Percentiles rank a stretch among this genome's conserved stretches.
phyloP scores from a whole-genome alignment of 371 early-diverging fungal genomes.

The Mucor irregularis region DNA sequence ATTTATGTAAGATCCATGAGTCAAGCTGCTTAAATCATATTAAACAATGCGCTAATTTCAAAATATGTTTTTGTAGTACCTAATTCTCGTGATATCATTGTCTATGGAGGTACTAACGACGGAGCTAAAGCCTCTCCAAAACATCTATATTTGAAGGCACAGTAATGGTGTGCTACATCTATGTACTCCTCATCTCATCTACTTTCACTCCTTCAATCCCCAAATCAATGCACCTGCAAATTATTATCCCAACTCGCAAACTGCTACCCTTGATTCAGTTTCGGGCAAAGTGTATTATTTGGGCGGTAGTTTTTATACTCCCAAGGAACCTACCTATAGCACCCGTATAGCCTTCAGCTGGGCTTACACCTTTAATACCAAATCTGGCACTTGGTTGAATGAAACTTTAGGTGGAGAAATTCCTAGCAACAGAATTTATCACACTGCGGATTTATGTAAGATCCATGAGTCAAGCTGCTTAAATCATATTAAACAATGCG shows the following conservation, averaged over 20 bases:
- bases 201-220: not conserved
- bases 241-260: not conserved
- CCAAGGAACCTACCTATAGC: not conserved
- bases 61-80: slow-evolving; percentile 1
- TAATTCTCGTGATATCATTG: not conserved
- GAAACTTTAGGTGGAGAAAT: not conserved
- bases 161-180: too few relatives aligned
- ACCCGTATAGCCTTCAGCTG: not conserved
- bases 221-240: not conserved
- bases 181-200: not conserved
- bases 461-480: too few relatives aligned
- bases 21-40: not conserved
- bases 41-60: too few relatives aligned
- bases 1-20: too few relatives aligned
- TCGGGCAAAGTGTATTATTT: slow-evolving; percentile 1
- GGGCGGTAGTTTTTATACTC: slow-evolving; percentile 1
- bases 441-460: slow-evolving; percentile 6
- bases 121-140: not conserved
- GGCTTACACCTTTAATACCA: not conserved
- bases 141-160: too few relatives aligned
- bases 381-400: not conserved
- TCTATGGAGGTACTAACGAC: slow-evolving; percentile 3
- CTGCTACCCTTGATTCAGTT: not conserved
- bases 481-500: too few relatives aligned
- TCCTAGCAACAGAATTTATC: not conserved